Base-by-base conservation (phyloP, 2,329 filamentous ascomycete species). In the Rugonectria rugulosa region DNA sequence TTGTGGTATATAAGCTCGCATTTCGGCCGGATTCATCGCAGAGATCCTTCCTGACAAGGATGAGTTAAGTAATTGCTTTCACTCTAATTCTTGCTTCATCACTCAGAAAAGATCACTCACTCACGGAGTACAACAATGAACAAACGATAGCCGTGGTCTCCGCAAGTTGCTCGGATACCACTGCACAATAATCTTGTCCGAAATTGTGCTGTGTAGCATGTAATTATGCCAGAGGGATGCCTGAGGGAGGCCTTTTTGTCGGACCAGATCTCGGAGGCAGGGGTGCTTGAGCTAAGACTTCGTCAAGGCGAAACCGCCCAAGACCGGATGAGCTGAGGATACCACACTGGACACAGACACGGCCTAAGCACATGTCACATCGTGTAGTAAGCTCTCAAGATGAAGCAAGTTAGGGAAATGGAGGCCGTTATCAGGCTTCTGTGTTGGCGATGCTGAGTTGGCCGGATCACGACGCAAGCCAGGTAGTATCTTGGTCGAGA, bases 281-380 rank as follows among this genome's bases (percentile, higher is more conserved):
- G 41, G 50, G 31, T 42, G 34, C 51, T 38, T 42, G 47, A 44
- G 46, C 37, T 26, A 37, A n/a, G n/a, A n/a, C 19, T 42, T 51
- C 24, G 52, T 52, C 57, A 57, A 60, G 54, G 26, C 50, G 51
- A 49, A 56, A 59, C 56, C 40, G 43, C 51, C n/a, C 54, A 43
- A 19, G 27, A 55, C 48, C 37, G 31, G 42, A 46, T 56, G 40
- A 48, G 40, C 11, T 40, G 26, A 53, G 34, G 44, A 55, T 50
- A 53, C 53, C 55, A 62, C 57, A 55, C 57, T 44, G 56, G 61
- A 62, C 60, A 54, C 48, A 49, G 50, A 43, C 29, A 26, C n/a
- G 36, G 41, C 38, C 56, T 38, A 50, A 62, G 21, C 19, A 48
- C 32, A 50, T 40, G 37, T 34, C 34, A 41, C 32, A 38, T 59